A percentile compares a stretch with the other conserved stretches of the same genome.
Conservation (phyloP, 2,329 filamentous ascomycete species). For the Penicillium sp. region DNA sequence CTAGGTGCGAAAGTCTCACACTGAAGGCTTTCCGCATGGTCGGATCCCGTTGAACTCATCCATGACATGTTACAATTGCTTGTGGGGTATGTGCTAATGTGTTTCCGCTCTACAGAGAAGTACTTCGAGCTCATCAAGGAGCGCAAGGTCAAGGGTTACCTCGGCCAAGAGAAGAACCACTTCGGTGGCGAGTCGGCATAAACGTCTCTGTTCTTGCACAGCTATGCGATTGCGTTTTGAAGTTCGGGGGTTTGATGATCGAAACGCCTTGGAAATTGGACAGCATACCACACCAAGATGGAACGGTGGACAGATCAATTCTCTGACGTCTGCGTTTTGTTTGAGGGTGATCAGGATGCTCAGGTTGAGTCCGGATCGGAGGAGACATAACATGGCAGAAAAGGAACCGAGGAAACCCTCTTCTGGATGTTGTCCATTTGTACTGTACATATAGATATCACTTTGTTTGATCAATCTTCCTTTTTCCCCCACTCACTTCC, state of each 20-base stretch:
- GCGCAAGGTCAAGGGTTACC: constrained; percentile 63
- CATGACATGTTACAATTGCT: neutral
- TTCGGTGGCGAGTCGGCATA: constrained; percentile 37
- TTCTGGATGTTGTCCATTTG: constrained; percentile 12
- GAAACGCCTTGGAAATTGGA: neutral
- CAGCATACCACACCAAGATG: neutral
- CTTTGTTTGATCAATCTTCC: constrained; percentile 26
- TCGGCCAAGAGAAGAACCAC: constrained; percentile 67
- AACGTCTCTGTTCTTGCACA: neutral
- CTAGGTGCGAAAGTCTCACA: neutral
- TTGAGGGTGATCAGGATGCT: neutral
- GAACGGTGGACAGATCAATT: neutral
- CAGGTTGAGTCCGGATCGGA: neutral
- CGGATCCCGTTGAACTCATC: neutral
- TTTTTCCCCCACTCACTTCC: constrained; percentile 5
- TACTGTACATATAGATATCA: constrained; percentile 35
- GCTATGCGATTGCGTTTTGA: constrained; percentile 5
- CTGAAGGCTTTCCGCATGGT: neutral
- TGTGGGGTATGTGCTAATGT: neutral
- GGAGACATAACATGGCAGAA: constrained; percentile 12
- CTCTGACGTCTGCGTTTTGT: neutral
- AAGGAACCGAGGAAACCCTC: constrained; percentile 14
- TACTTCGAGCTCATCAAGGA: constrained; percentile 67
- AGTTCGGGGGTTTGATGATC: neutral
- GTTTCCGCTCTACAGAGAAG: constrained; percentile 52